phyloP scores from a whole-genome alignment of 768 basidiomycete genomes.

The Leccinum boreale region DNA sequence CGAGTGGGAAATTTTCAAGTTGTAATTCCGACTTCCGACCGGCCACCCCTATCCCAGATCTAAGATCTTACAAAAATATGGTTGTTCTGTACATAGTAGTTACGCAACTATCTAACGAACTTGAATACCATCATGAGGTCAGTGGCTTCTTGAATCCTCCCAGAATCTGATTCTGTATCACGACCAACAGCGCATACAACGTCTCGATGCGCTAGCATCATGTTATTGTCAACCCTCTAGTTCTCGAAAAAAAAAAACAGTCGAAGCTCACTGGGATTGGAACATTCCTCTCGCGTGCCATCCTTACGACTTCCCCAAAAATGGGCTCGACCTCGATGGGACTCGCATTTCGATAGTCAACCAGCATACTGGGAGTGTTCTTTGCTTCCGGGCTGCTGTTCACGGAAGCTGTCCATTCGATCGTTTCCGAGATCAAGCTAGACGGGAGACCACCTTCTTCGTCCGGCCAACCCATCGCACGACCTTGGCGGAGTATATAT shows the following conservation, averaged over 20 bases:
- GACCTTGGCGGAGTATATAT: conserved; percentile 10
- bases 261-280: conserved; percentile 10
- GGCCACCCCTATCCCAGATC: neutral
- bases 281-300: conserved; percentile 16
- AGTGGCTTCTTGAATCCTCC: conserved; percentile 25
- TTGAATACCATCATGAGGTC: neutral
- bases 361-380: conserved; percentile 60
- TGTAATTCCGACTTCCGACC: neutral
- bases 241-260: neutral
- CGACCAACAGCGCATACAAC: conserved; percentile 53
- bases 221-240: neutral
- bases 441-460: conserved; percentile 45
- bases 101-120: neutral
- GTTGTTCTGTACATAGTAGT: neutral
- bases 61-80: neutral
- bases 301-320: conserved; percentile 47
- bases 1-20: neutral
- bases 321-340: conserved; percentile 71
- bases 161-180: conserved; percentile 62
- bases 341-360: conserved; percentile 46
- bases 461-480: conserved; percentile 39
- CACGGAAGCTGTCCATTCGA: conserved; percentile 37
- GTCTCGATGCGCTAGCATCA: conserved; percentile 52
- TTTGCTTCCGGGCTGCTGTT: conserved; percentile 42
- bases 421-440: conserved; percentile 35